Base-by-base conservation (phyloP, 305 asterid species). In the Solanum hybrid region DNA sequence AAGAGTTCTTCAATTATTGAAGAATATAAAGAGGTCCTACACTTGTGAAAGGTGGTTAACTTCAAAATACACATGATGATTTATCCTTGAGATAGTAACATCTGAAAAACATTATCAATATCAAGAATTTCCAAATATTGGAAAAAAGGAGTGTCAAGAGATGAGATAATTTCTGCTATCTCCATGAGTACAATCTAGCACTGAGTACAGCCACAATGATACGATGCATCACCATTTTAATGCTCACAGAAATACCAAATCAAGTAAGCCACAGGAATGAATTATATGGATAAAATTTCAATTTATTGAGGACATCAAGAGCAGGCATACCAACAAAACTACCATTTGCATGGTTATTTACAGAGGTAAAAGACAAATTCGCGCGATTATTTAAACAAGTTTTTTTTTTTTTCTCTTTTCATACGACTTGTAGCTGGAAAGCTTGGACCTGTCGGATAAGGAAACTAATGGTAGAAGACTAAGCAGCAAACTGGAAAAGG, bases 321-420 rank as follows among this genome's bases (percentile, higher is more conserved):
- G 75, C 75, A 51, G 75, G 87, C 22, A 84, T 51, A 84, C 42
- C 71, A 84, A 84, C 26, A 51, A 32, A 51, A 84, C 31, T 84
- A 51, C 75, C 87, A 84, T 31, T 84, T 84, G 87, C 87, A 51
- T 51, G 87, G 87, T 84, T 84, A 84, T 84, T 84, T 84, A 84
- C 87, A 84, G 40, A 84, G 87, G 87, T 84, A 51, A 56, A 71
- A 84, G 75, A 51, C 87, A 84, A 46, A 38, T 26, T n/a, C 4
- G 9, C 24, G 35, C 1, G 1, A 80, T 38, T 80, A 80, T 26
- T 80, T 26, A 13, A 80, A 38, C 86, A 80, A 13, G 24, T 38
- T 27, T 5, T 40, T 7, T 40, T 7, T 31, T 31, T 38, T 60
- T 8, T 4, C 72, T n/a, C 38, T 79, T 9, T 82, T 56, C 42